Percentiles rank a stretch among this genome's conserved stretches.
These are phyloP conservation scores for Erodium trifolium DNA, from an alignment of 441 rosid genomes.

Conservation along the genomic window DNA sequence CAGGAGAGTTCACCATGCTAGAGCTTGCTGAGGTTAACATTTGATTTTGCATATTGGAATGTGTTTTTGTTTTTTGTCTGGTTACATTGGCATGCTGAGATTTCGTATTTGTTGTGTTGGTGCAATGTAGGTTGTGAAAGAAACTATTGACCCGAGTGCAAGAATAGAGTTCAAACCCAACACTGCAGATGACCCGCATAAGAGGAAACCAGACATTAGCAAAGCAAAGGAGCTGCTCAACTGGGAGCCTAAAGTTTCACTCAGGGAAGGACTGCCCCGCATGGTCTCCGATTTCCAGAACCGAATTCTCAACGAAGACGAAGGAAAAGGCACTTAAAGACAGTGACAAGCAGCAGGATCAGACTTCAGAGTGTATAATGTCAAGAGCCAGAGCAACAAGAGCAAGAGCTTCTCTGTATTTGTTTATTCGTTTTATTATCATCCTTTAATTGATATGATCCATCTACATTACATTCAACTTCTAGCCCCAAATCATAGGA, in stretches of 20 bases:
- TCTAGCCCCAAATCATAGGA: no score
- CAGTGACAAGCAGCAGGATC: not conserved
- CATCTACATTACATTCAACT: no score
- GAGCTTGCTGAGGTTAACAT: slow-evolving; percentile 71
- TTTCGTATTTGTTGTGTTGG: not conserved
- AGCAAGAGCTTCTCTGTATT: no score
- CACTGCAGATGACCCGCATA: slow-evolving; percentile 94
- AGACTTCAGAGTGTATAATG: slow-evolving; percentile 31
- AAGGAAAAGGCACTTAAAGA: slow-evolving; percentile 45
- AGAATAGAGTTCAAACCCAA: slow-evolving; percentile 79
- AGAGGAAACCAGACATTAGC: slow-evolving; percentile 88
- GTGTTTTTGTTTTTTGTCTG: not conserved
- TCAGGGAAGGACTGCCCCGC: slow-evolving; percentile 72
- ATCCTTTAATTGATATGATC: no score
- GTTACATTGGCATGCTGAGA: not conserved
- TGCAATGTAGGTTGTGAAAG: slow-evolving; percentile 64
- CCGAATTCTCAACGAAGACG: slow-evolving; percentile 46
- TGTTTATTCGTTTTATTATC: no score
- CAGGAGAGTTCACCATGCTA: slow-evolving; percentile 22
- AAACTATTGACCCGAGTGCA: slow-evolving; percentile 84
- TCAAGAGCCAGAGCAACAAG: not conserved
- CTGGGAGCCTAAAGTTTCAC: slow-evolving; percentile 84
- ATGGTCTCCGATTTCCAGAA: not conserved
- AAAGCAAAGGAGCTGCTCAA: slow-evolving; percentile 80
- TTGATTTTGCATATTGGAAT: not conserved